phyloP scores from a whole-genome alignment of 768 basidiomycete species.

The Collybiopsis luxurians region DNA sequence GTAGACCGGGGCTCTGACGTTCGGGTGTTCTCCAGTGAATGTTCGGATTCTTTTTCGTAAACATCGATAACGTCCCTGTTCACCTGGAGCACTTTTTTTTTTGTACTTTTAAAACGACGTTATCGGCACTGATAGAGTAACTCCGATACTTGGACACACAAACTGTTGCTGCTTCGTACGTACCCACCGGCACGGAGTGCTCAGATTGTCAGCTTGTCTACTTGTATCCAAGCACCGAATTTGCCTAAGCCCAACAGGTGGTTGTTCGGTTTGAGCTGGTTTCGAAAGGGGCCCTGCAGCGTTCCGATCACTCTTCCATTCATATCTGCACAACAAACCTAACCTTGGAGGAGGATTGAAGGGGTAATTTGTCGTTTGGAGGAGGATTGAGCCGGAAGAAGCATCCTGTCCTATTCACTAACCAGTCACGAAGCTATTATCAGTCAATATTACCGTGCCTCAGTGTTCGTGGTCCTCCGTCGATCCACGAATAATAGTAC shows the following conservation, averaged over 20 bases:
- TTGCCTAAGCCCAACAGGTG: not conserved
- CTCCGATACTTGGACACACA: too few relatives aligned
- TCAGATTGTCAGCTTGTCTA: not conserved
- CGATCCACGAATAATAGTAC: not conserved
- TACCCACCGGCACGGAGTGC: too few relatives aligned
- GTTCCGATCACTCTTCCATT: conserved; percentile 5
- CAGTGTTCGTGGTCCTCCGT: not conserved
- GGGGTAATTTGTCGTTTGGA: too few relatives aligned
- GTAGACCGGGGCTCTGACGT: too few relatives aligned
- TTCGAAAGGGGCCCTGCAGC: too few relatives aligned
- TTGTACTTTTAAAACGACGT: too few relatives aligned
- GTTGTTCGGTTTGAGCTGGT: not conserved
- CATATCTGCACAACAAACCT: conserved; percentile 1
- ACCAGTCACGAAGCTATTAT: not conserved
- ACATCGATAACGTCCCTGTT: not conserved
- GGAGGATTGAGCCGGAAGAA: conserved; percentile 1
- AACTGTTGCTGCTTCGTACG: too few relatives aligned
- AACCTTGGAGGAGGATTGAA: too few relatives aligned
- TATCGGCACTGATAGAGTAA: too few relatives aligned
- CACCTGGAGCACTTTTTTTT: too few relatives aligned
- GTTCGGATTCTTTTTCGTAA: too few relatives aligned
- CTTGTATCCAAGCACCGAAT: not conserved
- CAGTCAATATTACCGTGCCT: not conserved
- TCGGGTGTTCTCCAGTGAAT: too few relatives aligned
- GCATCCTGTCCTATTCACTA: not conserved